These are phyloP conservation scores for sunflower (Helianthus annuus) DNA, from an alignment of 129 eudicot genomes.

Conservation along the genomic window DNA sequence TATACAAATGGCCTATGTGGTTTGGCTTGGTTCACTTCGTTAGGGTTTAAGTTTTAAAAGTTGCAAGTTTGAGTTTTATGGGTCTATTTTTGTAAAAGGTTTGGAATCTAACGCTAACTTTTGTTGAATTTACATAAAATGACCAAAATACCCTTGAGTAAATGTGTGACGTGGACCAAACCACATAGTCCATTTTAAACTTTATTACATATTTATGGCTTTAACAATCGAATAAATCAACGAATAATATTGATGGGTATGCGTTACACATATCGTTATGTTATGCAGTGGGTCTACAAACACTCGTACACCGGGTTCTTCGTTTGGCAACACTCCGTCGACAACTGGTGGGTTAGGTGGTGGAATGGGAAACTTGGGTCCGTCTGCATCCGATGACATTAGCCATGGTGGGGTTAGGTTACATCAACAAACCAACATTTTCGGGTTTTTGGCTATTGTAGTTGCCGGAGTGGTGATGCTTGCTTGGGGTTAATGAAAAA, in stretches of 20 bases:
- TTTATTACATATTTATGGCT: not conserved
- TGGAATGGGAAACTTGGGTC: slow-evolving; percentile 38
- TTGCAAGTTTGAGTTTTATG: too few species aligned
- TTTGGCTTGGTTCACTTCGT: too few species aligned
- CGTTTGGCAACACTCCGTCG: slow-evolving; percentile 36
- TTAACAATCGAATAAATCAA: not conserved
- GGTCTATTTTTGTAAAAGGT: too few species aligned
- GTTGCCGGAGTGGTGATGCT: slow-evolving; percentile 13
- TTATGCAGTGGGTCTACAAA: slow-evolving; percentile 19
- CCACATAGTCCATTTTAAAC: too few species aligned
- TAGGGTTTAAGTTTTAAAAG: too few species aligned
- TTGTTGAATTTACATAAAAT: too few species aligned
- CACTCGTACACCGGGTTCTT: slow-evolving; percentile 30
- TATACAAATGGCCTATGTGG: too few species aligned
- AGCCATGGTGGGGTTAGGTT: slow-evolving; percentile 27
- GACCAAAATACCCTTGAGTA: too few species aligned
- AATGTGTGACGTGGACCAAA: too few species aligned
- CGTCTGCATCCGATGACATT: slow-evolving; percentile 37
- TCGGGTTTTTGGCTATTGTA: not conserved
- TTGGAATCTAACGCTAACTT: too few species aligned
- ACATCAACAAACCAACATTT: slow-evolving; percentile 18
- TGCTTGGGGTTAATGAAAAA: slow-evolving; percentile 7
- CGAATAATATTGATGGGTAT: not conserved
- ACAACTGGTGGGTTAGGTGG: slow-evolving; percentile 30
- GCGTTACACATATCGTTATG: slow-evolving; percentile 13